Conservation (phyloP, 2,329 filamentous ascomycete genomes). For the Calonectria multiphialidica region DNA sequence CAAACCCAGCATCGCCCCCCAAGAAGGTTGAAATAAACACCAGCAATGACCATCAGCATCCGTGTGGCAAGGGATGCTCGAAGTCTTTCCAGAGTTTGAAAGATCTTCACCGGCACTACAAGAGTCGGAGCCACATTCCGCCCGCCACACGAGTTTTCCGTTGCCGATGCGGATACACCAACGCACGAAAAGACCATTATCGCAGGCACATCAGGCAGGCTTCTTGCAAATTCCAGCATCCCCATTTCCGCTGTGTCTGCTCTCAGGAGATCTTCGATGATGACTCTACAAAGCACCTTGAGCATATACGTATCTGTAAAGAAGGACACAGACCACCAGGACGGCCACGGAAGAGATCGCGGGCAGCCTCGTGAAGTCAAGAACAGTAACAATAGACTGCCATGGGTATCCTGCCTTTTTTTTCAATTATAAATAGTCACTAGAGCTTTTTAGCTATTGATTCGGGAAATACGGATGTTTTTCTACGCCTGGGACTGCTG, state of each 20-base stretch:
- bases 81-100: background rate
- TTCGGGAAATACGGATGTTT: no score
- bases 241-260: conserved; percentile 1
- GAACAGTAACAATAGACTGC: no score
- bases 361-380: background rate
- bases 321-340: background rate
- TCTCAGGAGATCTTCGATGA: background rate
- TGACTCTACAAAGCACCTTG: background rate
- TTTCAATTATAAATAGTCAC: background rate
- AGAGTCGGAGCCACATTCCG: background rate
- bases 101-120: conserved; percentile 1
- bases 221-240: background rate
- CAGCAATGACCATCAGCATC: background rate
- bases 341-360: background rate
- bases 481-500: no score
- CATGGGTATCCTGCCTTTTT: background rate
- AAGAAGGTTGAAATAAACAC: background rate
- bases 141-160: background rate
- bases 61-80: background rate
- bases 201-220: background rate
- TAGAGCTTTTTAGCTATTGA: no score
- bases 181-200: conserved; percentile 11
- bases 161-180: conserved; percentile 2
- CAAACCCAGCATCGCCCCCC: background rate
- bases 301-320: background rate